Conservation (phyloP, 306 rosid species). For the Dalbergia cultrata region DNA sequence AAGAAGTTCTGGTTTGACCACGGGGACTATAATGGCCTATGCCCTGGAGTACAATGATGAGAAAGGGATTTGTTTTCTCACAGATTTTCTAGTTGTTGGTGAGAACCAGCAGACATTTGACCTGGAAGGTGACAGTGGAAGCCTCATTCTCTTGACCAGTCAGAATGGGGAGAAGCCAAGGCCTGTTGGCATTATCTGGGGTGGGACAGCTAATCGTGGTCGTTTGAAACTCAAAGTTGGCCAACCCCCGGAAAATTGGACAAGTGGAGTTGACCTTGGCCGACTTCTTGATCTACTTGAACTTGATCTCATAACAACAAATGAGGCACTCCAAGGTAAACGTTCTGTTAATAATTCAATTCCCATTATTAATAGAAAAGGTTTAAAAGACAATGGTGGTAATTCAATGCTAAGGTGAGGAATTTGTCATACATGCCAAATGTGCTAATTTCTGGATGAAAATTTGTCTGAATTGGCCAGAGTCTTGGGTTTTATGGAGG, state of each 20-base stretch:
- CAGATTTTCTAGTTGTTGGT: constrained; percentile 99
- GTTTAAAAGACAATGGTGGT: not conserved
- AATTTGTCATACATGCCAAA: constrained; percentile 4
- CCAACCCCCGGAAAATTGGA: constrained; percentile 95
- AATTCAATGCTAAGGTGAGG: constrained; percentile 12
- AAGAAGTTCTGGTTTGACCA: constrained; percentile 96
- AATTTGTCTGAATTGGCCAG: not conserved
- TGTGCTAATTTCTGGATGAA: not conserved
- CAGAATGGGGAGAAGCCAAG: constrained; percentile 79
- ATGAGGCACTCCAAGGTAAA: constrained; percentile 81
- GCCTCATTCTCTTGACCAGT: constrained; percentile 91
- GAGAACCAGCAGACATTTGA: constrained; percentile 98
- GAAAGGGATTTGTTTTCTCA: constrained; percentile 96
- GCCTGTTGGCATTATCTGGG: constrained; percentile 99
- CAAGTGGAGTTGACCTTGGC: constrained; percentile 99
- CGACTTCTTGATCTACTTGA: constrained; percentile 96
- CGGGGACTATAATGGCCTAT: constrained; percentile 96
- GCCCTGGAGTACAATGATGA: constrained; percentile 97
- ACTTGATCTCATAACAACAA: constrained; percentile 88
- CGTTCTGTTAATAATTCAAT: constrained; percentile 35
- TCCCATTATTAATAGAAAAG: constrained; percentile 18
- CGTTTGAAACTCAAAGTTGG: constrained; percentile 90
- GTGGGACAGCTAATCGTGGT: constrained; percentile 99
- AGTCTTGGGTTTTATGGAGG: not conserved
- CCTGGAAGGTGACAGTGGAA: constrained; percentile 99